These are phyloP conservation scores for Cyclostephanos tholiformis DNA, from an alignment of 108 stramenopile species.

Conservation along the genomic window DNA sequence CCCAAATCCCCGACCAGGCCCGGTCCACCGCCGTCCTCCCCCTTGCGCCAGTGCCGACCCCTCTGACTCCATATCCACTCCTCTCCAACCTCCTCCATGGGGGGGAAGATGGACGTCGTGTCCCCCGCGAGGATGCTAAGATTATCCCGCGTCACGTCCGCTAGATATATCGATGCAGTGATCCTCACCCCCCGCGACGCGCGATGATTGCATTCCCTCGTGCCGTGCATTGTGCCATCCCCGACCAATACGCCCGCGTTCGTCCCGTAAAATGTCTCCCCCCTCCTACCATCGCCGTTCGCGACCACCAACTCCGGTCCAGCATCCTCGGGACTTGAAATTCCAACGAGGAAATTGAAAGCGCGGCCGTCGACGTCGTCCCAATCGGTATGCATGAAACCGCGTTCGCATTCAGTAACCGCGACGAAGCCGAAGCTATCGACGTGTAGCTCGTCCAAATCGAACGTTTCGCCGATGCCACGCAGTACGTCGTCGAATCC, in stretches of 20 bases:
- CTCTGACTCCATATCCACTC: conserved; percentile 9
- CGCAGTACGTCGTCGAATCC: conserved; percentile 69
- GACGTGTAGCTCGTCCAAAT: conserved; percentile 56
- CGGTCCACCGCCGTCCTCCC: neutral
- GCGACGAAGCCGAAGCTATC: conserved; percentile 68
- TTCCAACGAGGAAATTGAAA: conserved; percentile 68
- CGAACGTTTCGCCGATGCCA: conserved; percentile 57
- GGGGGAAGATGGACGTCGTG: conserved; percentile 9
- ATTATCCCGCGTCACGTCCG: neutral
- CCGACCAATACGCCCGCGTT: conserved; percentile 1
- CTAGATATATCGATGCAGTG: conserved; percentile 4
- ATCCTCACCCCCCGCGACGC: neutral
- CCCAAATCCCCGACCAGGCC: conserved; percentile 3
- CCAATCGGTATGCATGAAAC: conserved; percentile 67
- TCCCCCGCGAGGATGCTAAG: conserved; percentile 6
- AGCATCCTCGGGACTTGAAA: conserved; percentile 49
- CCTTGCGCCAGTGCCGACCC: conserved; percentile 7
- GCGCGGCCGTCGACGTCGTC: conserved; percentile 56
- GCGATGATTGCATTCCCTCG: conserved; percentile 8
- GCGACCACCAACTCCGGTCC: conserved; percentile 67
- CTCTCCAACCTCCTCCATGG: conserved; percentile 6
- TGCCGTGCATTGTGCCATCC: conserved; percentile 2
- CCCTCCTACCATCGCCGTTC: neutral
- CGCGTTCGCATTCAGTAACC: conserved; percentile 52
- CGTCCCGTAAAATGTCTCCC: conserved; percentile 2